phyloP scores from a whole-genome alignment of 305 asterid species.

The Fraxinus sp. region DNA sequence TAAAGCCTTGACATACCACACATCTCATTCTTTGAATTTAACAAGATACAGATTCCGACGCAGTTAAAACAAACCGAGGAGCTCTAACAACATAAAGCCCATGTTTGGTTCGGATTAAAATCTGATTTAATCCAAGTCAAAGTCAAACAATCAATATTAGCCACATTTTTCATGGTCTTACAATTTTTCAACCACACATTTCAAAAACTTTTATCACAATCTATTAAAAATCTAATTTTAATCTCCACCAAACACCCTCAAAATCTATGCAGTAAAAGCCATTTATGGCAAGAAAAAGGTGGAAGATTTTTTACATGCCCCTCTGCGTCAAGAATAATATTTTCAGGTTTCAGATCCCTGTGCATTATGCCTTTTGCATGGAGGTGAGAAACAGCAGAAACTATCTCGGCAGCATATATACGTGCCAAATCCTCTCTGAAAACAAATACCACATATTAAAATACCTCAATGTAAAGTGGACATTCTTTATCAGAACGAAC shows the following conservation, averaged over 20 bases:
- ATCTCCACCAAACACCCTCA: neutral
- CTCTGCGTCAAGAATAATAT: constrained; percentile 76
- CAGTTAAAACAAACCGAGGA: neutral
- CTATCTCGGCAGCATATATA: constrained; percentile 77
- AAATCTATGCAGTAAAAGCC: neutral
- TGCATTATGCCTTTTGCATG: constrained; percentile 88
- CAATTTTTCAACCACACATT: no score
- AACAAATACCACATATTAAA: neutral
- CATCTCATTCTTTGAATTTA: neutral
- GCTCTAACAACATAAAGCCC: neutral
- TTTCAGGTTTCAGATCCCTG: constrained; percentile 96
- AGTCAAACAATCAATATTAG: no score
- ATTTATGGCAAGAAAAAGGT: neutral
- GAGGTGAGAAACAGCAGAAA: constrained; percentile 85
- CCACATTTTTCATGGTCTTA: no score
- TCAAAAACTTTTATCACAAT: no score
- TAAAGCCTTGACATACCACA: neutral
- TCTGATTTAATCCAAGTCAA: no score
- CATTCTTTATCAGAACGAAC: neutral
- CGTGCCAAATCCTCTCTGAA: constrained; percentile 85
- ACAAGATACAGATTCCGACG: neutral
- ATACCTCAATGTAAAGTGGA: neutral
- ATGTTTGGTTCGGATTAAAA: no score
- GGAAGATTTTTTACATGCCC: constrained; percentile 65
- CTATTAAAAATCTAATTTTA: no score